These are phyloP conservation scores for Fusarium tricinctum DNA, from an alignment of 2,329 filamentous ascomycete genomes.

Conservation along the genomic window DNA sequence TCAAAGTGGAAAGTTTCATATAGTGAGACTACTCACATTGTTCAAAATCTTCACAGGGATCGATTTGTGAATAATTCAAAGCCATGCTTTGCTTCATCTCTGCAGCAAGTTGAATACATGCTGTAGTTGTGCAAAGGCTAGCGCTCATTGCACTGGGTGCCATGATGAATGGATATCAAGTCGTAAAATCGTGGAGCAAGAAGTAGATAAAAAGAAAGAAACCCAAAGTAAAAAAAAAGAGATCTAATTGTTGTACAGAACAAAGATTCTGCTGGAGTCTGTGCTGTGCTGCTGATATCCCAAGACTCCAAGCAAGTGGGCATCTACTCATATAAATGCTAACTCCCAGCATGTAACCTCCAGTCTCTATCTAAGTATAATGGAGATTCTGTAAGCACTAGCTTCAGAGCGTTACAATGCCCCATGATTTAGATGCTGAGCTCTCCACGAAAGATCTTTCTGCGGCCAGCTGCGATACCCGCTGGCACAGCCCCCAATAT, in stretches of 20 bases:
- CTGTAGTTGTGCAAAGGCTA: constrained; percentile 2
- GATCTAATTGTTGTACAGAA: background rate
- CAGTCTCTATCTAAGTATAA: background rate
- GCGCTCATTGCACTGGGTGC: background rate
- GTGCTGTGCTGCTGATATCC: too few species aligned
- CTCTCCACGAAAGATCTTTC: background rate
- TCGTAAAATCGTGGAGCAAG: background rate
- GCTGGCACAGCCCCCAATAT: background rate
- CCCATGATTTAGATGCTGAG: background rate
- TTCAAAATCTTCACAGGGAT: constrained; percentile 79
- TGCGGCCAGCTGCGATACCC: background rate
- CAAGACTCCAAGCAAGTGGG: too few species aligned
- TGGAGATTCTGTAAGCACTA: constrained; percentile 5
- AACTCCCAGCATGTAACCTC: background rate
- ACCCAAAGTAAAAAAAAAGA: too few species aligned
- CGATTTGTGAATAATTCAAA: constrained; percentile 69
- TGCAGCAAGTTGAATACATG: constrained; percentile 11
- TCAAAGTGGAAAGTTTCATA: background rate
- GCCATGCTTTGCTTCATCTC: constrained; percentile 38
- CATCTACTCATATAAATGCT: too few species aligned
- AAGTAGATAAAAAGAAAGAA: background rate
- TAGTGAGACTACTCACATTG: constrained; percentile 57
- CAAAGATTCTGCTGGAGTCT: background rate
- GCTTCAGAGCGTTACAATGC: background rate
- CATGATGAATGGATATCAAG: background rate